Evolutionary conservation across 176 grass and related monocot genomes (phyloP), one percentile per base, ranked within the genome.

Genomic region (Zea luxurians): DNA sequence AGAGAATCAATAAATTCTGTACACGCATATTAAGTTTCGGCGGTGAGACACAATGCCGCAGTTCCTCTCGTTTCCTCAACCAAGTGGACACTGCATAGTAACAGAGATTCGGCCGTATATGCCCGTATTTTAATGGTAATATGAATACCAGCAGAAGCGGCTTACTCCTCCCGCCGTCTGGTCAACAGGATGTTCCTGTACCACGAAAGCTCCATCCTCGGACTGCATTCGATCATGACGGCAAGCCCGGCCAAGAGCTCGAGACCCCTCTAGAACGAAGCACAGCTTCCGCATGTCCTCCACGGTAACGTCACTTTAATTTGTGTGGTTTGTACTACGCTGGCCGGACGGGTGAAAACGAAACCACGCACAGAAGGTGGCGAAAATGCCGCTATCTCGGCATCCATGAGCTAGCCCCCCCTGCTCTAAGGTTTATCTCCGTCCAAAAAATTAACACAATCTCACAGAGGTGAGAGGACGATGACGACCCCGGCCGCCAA

Each of bases 221-320:
- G 13, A 65, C 38, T n/a, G 60, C 57, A 37, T 64, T 27, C 3
- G 44, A 10, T 44, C 37, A 17, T 20, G 7, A 3, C 65, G 35
- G 48, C 16, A 60, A 7, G 62, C 11, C 68, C 70, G 48, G 42
- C 37, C 10, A n/a, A 46, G 42, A 16, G 54, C 34, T 61, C 5
- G 10, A 68, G 74, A 48, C 11, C 5, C 6, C 42, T 85, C 76
- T 66, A 67, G 83, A 85, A 85, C 75, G 3, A 34, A 2, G 47
- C 20, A 16, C 2, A 35, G 18, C 4, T 48, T 34, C 15, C 6
- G 4, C 38, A 27, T 8, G 20, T 20, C 21, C 27, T 27, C 21
- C 43, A 6, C 70, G 20, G 38, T 64, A 18, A 1, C 61, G 7
- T 62, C 60, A 17, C 53, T 10, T 20, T n/a, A 17, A 53, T 10